Conservation (phyloP, 2,329 filamentous ascomycete genomes). For the Chaetoscypha palmicola region DNA sequence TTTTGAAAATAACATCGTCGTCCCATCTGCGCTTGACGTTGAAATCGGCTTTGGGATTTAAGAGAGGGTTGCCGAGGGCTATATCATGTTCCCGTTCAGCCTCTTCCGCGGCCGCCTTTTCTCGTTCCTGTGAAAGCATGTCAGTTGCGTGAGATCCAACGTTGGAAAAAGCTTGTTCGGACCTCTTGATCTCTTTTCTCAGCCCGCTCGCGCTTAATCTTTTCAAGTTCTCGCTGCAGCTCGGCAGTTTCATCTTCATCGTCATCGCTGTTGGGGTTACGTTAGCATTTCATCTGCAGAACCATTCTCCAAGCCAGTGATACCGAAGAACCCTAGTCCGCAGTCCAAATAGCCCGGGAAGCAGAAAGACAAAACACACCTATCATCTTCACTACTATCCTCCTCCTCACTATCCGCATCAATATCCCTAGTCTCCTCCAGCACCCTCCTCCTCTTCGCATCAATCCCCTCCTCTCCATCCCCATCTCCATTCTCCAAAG, state of each 20-base stretch:
- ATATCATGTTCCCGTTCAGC: conserved; percentile 83
- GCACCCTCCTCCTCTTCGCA: conserved; percentile 75
- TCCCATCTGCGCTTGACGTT: conserved; percentile 93
- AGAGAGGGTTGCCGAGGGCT: conserved; percentile 81
- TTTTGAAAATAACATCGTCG: conserved; percentile 98
- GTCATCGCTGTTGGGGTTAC: conserved; percentile 48
- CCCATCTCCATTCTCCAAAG: conserved; percentile 45
- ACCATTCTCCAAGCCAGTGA: neutral
- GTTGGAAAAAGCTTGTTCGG: conserved; percentile 11
- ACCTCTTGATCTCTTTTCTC: conserved; percentile 69
- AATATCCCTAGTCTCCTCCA: conserved; percentile 82
- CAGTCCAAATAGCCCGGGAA: neutral
- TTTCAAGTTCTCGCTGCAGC: conserved; percentile 85
- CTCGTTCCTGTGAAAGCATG: conserved; percentile 53
- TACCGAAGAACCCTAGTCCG: neutral
- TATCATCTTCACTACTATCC: conserved; percentile 55
- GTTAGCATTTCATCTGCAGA: neutral
- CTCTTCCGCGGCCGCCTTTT: conserved; percentile 72
- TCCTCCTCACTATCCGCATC: conserved; percentile 71
- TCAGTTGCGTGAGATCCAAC: conserved; percentile 8
- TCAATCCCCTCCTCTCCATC: conserved; percentile 60
- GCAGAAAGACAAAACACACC: conserved; percentile 29
- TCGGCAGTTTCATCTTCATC: conserved; percentile 82
- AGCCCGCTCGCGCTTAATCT: conserved; percentile 81
- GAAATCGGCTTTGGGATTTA: conserved; percentile 77